These are phyloP conservation scores for Pyrenophora seminiperda DNA, from an alignment of 2,329 filamentous ascomycete genomes.

Conservation along the genomic window DNA sequence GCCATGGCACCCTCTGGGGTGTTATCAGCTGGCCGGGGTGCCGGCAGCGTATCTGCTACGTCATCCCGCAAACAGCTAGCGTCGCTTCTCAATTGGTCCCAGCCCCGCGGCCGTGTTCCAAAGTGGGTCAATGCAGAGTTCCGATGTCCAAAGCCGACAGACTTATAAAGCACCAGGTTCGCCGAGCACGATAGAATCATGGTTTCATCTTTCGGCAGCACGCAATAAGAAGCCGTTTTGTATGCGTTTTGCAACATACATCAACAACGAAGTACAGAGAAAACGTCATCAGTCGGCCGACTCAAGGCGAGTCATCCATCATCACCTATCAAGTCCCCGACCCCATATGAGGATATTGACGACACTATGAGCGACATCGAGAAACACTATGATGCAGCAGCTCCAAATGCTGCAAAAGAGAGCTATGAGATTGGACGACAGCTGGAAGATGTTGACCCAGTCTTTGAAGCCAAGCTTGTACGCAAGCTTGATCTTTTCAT, in stretches of 20 bases:
- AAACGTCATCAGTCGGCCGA: not conserved
- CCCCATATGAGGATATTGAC: not conserved
- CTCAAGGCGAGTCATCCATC: conserved; percentile 12
- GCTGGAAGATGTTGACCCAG: conserved; percentile 45
- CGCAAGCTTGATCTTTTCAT: conserved; percentile 68
- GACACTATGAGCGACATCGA: conserved; percentile 37
- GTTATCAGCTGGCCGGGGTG: conserved; percentile 35
- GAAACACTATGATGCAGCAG: conserved; percentile 26
- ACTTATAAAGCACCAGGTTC: conserved; percentile 25
- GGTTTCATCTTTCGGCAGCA: conserved; percentile 21
- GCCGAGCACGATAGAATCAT: conserved; percentile 26
- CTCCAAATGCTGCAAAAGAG: conserved; percentile 18
- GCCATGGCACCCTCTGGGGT: conserved; percentile 21
- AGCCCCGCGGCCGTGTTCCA: conserved; percentile 29
- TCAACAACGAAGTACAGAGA: not conserved
- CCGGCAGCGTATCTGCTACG: conserved; percentile 20
- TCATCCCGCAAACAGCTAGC: conserved; percentile 32
- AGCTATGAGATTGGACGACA: conserved; percentile 35
- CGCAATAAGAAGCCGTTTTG: conserved; percentile 15
- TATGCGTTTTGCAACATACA: not conserved
- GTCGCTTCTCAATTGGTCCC: conserved; percentile 20
- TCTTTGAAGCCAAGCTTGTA: conserved; percentile 61
- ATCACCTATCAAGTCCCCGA: not conserved
- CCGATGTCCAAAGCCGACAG: conserved; percentile 7
- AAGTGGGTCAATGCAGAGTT: conserved; percentile 16